Evolutionary conservation across 305 asterid genomes (phyloP).

Genomic region (Fraxinus xanthoxyloides): DNA sequence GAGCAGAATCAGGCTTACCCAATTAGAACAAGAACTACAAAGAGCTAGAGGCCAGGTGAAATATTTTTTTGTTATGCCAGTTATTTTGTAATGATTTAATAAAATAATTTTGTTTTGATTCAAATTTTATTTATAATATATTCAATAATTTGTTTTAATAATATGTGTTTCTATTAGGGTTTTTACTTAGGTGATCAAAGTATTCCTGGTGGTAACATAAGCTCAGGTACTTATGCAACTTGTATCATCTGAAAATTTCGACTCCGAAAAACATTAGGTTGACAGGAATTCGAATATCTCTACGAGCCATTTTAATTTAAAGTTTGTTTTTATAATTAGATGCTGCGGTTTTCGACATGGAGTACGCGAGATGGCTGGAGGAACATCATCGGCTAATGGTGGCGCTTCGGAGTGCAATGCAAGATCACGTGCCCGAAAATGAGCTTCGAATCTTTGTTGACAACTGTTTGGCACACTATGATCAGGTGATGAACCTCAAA

Average conservation of each 20-base stretch:
- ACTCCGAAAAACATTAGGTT: not conserved
- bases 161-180: conserved; percentile 48
- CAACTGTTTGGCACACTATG: conserved; percentile 61
- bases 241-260: not conserved
- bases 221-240: conserved; percentile 49
- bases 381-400: conserved; percentile 68
- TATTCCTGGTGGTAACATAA: conserved; percentile 45
- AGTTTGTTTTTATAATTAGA: conserved; percentile 31
- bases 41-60: conserved; percentile 31
- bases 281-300: not conserved
- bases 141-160: not conserved
- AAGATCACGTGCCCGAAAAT: conserved; percentile 63
- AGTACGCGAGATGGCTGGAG: conserved; percentile 86
- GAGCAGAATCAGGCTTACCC: conserved; percentile 29
- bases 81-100: not conserved
- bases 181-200: conserved; percentile 65
- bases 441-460: conserved; percentile 68
- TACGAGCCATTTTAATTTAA: not conserved
- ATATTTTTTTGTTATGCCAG: conserved; percentile 8
- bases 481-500: conserved; percentile 57
- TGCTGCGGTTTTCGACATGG: conserved; percentile 66
- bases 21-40: conserved; percentile 32
- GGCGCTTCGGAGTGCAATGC: conserved; percentile 68
- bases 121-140: not conserved
- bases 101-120: not conserved